Base-by-base conservation (phyloP, 2,329 filamentous ascomycete genomes). In the Cephalotrichum gorgonifer region DNA sequence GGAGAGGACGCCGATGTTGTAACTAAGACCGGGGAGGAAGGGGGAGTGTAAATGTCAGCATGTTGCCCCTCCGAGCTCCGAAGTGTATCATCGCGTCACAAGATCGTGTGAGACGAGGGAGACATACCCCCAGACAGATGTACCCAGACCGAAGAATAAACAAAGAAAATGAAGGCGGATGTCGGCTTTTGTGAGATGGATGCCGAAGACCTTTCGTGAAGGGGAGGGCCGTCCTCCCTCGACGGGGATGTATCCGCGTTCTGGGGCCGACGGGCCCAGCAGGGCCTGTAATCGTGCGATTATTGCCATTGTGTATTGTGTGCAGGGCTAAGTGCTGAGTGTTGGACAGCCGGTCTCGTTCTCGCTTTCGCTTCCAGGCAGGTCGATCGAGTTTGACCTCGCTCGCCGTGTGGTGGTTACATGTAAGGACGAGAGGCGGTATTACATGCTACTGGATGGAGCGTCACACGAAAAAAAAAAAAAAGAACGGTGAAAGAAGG, bases 1-100 rank as follows among this genome's bases (percentile, higher is more conserved):
- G 1, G 74, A 74, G 17, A 79, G 64, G 41, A 81, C 68, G 47
- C 76, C 77, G 54, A 81, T 71, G 56, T 79, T 78, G 59, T 80
- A 79, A 14, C 76, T 52, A 8, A 20, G 35, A 15, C 8, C n/a
- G 35, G n/a, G 35, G n/a, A n/a, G n/a, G 22, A 12, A 25, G 20
- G 22, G 11, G 25, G 28, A 12, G 26, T 26, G 27, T 23, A 17
- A 26, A 22, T 33, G 17, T 27, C 22, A 39, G 46, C 17, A n/a
- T 22, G 5, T 17, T 22, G 4, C n/a, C n/a, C n/a, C n/a, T n/a
- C n/a, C n/a, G n/a, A n/a, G n/a, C n/a, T n/a, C n/a, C n/a, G n/a
- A n/a, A n/a, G n/a, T n/a, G n/a, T n/a, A n/a, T n/a, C n/a, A n/a
- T n/a, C n/a, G n/a, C n/a, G n/a, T n/a, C 3, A 7, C 6, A 20